Evolutionary conservation across 257 asterid species (phyloP).

Genomic region (Lycium ferocissimum): DNA sequence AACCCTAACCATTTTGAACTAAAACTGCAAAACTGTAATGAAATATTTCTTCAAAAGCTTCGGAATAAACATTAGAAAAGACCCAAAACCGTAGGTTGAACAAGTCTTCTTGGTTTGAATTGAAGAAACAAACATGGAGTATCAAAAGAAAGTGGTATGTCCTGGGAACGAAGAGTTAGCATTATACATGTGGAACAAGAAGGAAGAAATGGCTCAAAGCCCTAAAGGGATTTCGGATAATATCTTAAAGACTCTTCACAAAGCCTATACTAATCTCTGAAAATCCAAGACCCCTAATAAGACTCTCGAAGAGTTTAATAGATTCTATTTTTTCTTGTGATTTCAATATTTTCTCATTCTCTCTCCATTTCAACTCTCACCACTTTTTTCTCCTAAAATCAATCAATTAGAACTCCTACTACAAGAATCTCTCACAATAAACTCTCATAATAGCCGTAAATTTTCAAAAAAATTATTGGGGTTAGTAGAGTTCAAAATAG

Average conservation of each 20-base stretch:
- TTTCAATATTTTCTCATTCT: too few relatives aligned
- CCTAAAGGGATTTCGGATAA: constrained; percentile 84
- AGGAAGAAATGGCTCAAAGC: constrained; percentile 70
- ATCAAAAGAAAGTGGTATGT: constrained; percentile 51
- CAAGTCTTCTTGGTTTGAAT: not conserved
- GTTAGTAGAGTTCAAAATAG: too few relatives aligned
- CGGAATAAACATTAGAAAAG: not conserved
- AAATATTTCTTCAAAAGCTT: not conserved
- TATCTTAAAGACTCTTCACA: constrained; percentile 62
- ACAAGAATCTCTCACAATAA: too few relatives aligned
- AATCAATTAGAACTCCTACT: too few relatives aligned
- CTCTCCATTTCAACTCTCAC: too few relatives aligned
- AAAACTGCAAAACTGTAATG: not conserved
- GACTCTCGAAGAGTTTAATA: constrained; percentile 70
- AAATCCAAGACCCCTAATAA: constrained; percentile 59
- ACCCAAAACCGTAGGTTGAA: constrained; percentile 19
- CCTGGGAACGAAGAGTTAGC: constrained; percentile 75
- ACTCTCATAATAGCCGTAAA: too few relatives aligned
- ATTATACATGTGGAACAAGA: constrained; percentile 63
- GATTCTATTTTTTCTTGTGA: too few relatives aligned
- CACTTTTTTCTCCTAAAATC: too few relatives aligned
- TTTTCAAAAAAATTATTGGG: too few relatives aligned
- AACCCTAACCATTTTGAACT: constrained; percentile 8
- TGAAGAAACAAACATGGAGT: constrained; percentile 49
- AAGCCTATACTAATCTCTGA: constrained; percentile 77